Conservation (phyloP, 75 land plant species). For the Ceratopteris richardii region DNA sequence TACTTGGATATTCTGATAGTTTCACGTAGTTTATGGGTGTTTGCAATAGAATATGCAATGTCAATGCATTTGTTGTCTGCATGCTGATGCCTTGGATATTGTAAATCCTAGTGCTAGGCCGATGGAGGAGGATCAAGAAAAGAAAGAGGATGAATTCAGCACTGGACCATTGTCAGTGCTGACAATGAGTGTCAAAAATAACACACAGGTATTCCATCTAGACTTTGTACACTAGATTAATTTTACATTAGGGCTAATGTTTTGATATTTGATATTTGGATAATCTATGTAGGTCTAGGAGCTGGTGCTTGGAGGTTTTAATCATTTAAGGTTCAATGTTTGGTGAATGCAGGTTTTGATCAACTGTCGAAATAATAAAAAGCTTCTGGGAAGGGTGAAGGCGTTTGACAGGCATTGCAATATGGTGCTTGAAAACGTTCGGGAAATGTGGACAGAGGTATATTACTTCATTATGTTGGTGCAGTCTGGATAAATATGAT, state of each 20-base stretch:
- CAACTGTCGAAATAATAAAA: conserved; percentile 88
- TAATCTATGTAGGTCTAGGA: too few species aligned
- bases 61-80: too few species aligned
- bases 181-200: conserved; percentile 92
- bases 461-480: neutral
- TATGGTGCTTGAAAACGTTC: conserved; percentile 96
- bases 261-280: too few species aligned
- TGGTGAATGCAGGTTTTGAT: conserved; percentile 60
- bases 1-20: too few species aligned
- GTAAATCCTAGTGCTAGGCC: conserved; percentile 15
- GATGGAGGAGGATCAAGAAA: conserved; percentile 36
- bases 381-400: conserved; percentile 86
- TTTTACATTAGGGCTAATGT: neutral
- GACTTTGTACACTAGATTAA: conserved; percentile 1
- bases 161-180: conserved; percentile 91
- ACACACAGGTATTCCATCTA: conserved; percentile 67
- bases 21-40: too few species aligned
- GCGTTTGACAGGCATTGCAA: conserved; percentile 98
- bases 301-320: too few species aligned
- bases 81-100: too few species aligned
- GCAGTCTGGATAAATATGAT: too few species aligned
- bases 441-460: conserved; percentile 99
- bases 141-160: conserved; percentile 86
- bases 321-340: too few species aligned
- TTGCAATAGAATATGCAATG: too few species aligned